Evolutionary conservation across 2,329 filamentous ascomycete genomes (phyloP).

Genomic region (Fusarium humuli): DNA sequence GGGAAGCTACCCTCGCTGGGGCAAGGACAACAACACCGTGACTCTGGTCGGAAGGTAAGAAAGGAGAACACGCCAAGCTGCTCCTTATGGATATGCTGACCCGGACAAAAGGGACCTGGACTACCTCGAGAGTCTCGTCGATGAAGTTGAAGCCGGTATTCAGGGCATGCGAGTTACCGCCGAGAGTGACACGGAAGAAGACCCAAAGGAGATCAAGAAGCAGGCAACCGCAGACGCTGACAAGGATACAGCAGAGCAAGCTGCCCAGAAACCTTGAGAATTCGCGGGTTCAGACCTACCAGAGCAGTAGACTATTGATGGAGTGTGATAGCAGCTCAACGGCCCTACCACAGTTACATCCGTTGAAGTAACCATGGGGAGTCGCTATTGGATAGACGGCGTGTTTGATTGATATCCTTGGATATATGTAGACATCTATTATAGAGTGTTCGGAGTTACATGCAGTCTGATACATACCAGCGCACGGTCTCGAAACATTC

Average conservation of each 20-base stretch:
- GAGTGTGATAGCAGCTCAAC: conserved; percentile 8
- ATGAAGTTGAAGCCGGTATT: conserved; percentile 81
- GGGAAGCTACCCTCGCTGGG: conserved; percentile 94
- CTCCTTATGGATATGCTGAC: conserved; percentile 43
- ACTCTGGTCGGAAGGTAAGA: conserved; percentile 78
- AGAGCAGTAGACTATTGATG: neutral
- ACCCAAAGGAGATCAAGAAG: conserved; percentile 44
- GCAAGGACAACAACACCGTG: conserved; percentile 87
- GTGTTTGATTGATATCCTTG: conserved; percentile 26
- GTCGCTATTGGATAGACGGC: conserved; percentile 18
- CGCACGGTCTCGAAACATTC: conserved; percentile 19
- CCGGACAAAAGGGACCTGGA: conserved; percentile 69
- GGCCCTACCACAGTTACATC: conserved; percentile 9
- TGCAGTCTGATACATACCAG: conserved; percentile 9
- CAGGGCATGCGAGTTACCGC: conserved; percentile 74
- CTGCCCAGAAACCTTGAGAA: conserved; percentile 27
- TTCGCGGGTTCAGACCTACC: neutral
- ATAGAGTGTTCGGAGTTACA: conserved; percentile 18
- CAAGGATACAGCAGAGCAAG: conserved; percentile 17
- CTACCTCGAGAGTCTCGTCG: conserved; percentile 81
- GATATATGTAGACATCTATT: conserved; percentile 28
- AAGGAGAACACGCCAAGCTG: neutral
- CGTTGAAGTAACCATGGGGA: neutral
- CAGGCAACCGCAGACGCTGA: conserved; percentile 27
- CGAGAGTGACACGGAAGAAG: conserved; percentile 79